Evolutionary conservation across 345 rosid genomes (phyloP).

Genomic region (Geranium brycei): DNA sequence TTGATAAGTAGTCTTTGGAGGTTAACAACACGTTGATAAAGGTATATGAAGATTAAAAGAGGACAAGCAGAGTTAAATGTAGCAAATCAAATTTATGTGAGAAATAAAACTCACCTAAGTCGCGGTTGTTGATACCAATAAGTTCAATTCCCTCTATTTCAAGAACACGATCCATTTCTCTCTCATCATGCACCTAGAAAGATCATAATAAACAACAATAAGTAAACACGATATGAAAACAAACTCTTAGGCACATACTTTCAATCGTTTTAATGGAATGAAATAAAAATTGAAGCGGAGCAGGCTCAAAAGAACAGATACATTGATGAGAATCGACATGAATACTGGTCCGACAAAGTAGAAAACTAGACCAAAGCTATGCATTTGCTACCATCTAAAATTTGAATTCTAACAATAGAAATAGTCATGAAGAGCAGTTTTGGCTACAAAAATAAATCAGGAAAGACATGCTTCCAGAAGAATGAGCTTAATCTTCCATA

Average conservation of each 20-base stretch:
- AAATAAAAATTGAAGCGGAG: neutral
- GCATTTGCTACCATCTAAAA: neutral
- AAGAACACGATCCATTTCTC: conserved; percentile 91
- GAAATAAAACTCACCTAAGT: conserved; percentile 36
- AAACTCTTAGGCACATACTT: neutral
- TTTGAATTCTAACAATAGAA: neutral
- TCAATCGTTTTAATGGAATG: neutral
- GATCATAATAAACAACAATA: conserved; percentile 1
- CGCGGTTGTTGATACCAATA: conserved; percentile 83
- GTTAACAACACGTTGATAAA: too few species aligned
- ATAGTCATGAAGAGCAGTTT: neutral
- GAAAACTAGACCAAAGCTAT: neutral
- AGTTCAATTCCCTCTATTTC: conserved; percentile 83
- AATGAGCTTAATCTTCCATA: neutral
- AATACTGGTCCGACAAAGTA: neutral
- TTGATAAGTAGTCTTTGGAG: too few species aligned
- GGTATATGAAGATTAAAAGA: neutral
- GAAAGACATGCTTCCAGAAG: neutral
- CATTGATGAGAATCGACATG: neutral
- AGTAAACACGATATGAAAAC: neutral
- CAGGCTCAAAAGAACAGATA: neutral
- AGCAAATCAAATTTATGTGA: too few species aligned
- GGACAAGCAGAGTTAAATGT: neutral
- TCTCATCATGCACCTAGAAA: conserved; percentile 74
- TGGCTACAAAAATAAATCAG: neutral